A percentile compares a stretch with the other conserved stretches of the same genome.
Evolutionary conservation across 176 grass and related monocot species (phyloP).

Genomic region (Zoysia japonica): DNA sequence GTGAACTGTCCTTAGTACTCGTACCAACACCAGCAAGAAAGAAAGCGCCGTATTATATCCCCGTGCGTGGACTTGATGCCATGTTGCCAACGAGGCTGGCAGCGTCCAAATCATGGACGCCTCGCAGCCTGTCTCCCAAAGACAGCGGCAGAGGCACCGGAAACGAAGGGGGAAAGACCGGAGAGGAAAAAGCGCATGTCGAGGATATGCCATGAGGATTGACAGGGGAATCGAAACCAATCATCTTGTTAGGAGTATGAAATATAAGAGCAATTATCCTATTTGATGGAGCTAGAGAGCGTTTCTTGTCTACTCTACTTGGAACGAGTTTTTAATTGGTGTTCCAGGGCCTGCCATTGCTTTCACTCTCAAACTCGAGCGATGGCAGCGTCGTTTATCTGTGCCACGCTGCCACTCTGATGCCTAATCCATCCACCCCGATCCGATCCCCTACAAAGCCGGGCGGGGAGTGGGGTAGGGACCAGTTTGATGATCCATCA

Average conservation of each 20-base stretch:
- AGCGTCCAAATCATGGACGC: constrained; percentile 18
- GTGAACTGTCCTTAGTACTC: constrained; percentile 36
- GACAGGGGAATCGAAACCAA: constrained; percentile 42
- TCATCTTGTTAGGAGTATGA: neutral
- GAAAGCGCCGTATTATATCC: neutral
- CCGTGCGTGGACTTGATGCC: constrained; percentile 35
- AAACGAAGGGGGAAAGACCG: constrained; percentile 1
- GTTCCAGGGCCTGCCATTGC: constrained; percentile 6
- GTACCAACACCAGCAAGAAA: constrained; percentile 21
- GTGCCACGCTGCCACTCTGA: too few species aligned
- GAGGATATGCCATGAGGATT: constrained; percentile 8
- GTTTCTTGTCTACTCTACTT: neutral
- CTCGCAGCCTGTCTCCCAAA: constrained; percentile 36
- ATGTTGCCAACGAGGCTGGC: constrained; percentile 47
- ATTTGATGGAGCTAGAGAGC: constrained; percentile 22
- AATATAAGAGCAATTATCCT: neutral
- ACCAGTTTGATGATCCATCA: neutral
- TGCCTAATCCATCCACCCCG: neutral
- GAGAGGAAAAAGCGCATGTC: constrained; percentile 17
- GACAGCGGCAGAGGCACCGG: constrained; percentile 1
- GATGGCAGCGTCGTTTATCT: neutral
- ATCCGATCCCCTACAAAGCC: neutral
- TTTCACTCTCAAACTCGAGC: neutral
- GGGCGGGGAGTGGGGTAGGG: neutral
- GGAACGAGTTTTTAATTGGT: constrained; percentile 1